Conservation (phyloP, 345 rosid genomes). For the Syzygium grande region DNA sequence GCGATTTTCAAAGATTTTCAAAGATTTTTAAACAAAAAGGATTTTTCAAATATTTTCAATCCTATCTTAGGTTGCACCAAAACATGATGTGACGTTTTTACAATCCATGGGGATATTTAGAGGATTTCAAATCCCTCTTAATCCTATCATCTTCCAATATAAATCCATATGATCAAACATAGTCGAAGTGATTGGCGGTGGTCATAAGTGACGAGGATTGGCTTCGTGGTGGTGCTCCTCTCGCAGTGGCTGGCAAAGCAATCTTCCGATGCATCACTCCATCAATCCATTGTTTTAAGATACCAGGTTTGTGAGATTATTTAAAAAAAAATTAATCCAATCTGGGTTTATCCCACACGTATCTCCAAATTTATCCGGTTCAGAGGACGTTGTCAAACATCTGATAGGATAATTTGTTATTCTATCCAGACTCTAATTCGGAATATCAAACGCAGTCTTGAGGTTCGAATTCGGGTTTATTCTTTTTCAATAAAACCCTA, state of each 20-base stretch:
- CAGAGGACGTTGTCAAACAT: rapidly evolving
- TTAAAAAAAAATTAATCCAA: background rate
- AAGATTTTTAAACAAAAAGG: background rate
- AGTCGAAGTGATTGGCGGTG: background rate
- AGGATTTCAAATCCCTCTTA: background rate
- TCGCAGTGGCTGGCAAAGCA: background rate
- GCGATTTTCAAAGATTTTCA: background rate
- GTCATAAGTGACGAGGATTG: background rate
- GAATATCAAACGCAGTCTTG: background rate
- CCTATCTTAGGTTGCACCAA: background rate
- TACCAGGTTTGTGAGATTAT: background rate
- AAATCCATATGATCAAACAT: background rate
- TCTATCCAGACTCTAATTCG: background rate
- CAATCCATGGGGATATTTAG: background rate
- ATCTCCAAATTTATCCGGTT: background rate
- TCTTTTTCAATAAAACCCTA: background rate
- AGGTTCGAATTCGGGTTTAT: background rate
- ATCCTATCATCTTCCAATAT: background rate
- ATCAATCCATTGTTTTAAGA: background rate
- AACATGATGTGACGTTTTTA: background rate
- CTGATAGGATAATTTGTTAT: background rate
- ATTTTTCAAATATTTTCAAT: background rate
- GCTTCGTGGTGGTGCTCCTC: background rate
- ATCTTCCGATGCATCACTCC: background rate
- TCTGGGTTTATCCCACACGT: rapidly evolving